A percentile compares a stretch with the other conserved stretches of the same genome.
Conservation (phyloP, 805 yeast species). For the Brettanomyces nanus region DNA sequence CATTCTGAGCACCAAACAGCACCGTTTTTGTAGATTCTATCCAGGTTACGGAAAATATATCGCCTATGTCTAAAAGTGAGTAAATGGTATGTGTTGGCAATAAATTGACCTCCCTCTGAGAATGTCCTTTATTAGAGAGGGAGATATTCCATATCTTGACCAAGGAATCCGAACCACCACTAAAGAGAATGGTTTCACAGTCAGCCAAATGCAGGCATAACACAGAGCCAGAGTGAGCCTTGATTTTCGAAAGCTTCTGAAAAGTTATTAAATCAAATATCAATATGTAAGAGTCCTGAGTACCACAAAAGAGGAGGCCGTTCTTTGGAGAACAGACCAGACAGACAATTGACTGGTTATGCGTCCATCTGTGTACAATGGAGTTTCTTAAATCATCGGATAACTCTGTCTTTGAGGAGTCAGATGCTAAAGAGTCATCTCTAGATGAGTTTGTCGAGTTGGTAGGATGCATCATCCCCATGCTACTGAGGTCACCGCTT, state of each 20-base stretch:
- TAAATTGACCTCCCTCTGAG: slow-evolving; percentile 1
- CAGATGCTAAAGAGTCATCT: neutral
- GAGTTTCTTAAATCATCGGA: slow-evolving; percentile 5
- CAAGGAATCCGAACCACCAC: slow-evolving; percentile 87
- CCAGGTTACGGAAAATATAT: slow-evolving; percentile 79
- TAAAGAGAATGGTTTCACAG: slow-evolving; percentile 54
- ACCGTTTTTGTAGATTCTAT: slow-evolving; percentile 49
- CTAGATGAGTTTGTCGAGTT: neutral
- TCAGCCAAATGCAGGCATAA: slow-evolving; percentile 53
- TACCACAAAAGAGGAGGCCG: slow-evolving; percentile 73
- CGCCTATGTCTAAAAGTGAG: slow-evolving; percentile 85
- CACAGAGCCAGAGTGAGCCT: slow-evolving; percentile 69
- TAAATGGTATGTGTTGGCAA: slow-evolving; percentile 63
- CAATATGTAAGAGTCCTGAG: slow-evolving; percentile 74
- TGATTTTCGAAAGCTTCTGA: slow-evolving; percentile 42
- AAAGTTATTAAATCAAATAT: slow-evolving; percentile 63
- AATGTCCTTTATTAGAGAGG: slow-evolving; percentile 10
- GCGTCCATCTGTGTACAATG: slow-evolving; percentile 66
- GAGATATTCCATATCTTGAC: slow-evolving; percentile 77
- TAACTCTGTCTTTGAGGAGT: neutral
- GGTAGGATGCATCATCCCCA: neutral
- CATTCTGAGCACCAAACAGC: slow-evolving; percentile 88
- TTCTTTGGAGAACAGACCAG: slow-evolving; percentile 52
- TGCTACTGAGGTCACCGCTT: neutral
- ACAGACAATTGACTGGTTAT: slow-evolving; percentile 64